Percentiles rank a stretch among this genome's conserved stretches.
Conservation (phyloP, 345 rosid species). For the Cardamine chenopodiifolia region DNA sequence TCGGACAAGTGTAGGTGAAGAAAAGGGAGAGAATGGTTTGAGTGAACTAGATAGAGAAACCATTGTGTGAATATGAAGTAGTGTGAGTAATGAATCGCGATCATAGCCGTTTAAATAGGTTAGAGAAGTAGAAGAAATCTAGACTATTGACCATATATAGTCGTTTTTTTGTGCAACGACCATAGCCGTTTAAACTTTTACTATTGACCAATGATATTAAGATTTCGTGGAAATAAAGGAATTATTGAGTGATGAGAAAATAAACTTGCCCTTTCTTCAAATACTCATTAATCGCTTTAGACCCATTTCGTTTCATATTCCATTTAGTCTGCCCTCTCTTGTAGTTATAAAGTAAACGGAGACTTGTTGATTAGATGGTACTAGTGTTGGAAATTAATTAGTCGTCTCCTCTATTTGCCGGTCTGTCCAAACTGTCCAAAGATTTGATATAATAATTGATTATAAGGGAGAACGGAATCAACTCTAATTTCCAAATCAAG, state of each 20-base stretch:
- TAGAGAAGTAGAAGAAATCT: background rate
- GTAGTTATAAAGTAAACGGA: background rate
- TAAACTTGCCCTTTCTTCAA: background rate
- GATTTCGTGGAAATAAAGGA: background rate
- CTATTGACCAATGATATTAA: no score
- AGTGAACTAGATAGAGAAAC: background rate
- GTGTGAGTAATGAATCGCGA: background rate
- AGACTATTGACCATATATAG: no score
- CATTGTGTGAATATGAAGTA: slow-evolving; percentile 17
- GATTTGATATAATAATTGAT: no score
- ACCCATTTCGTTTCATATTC: background rate
- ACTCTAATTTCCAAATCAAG: background rate
- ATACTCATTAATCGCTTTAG: background rate
- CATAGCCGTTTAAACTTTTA: no score
- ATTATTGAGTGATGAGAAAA: background rate
- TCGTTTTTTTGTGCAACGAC: no score
- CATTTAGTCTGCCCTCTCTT: background rate
- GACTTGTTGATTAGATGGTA: background rate
- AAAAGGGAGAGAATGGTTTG: background rate
- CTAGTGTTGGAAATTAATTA: background rate
- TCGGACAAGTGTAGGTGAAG: slow-evolving; percentile 10
- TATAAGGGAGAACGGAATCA: no score
- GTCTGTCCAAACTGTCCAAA: no score
- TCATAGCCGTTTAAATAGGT: slow-evolving; percentile 10
- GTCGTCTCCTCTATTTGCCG: no score